Percentiles rank a stretch among this genome's conserved stretches.
phyloP scores from a whole-genome alignment of 768 basidiomycete genomes.

The Termitomyces sp. region DNA sequence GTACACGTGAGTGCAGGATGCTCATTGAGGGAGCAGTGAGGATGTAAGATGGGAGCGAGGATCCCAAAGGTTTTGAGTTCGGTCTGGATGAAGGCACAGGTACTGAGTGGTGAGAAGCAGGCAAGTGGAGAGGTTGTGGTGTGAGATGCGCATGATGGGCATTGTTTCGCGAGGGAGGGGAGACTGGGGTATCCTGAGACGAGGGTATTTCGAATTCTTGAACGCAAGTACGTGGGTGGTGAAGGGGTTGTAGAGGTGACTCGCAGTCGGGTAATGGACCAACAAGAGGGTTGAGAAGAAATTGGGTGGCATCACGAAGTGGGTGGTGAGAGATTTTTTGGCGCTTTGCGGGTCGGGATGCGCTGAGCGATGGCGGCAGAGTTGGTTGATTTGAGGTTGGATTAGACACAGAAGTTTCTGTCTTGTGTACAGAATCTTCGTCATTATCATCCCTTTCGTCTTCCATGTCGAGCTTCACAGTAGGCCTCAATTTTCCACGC shows the following conservation, averaged over 20 bases:
- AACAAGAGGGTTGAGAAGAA: constrained; percentile 55
- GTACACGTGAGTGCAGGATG: constrained; percentile 19
- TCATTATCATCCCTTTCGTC: constrained; percentile 19
- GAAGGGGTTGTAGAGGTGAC: constrained; percentile 6
- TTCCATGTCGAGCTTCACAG: constrained; percentile 32
- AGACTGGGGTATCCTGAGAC: neutral
- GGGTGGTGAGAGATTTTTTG: constrained; percentile 15
- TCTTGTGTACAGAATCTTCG: neutral
- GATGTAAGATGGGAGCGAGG: constrained; percentile 34
- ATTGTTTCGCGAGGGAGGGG: constrained; percentile 3
- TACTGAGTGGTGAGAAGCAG: neutral
- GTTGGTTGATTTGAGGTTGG: neutral
- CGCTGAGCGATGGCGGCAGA: neutral
- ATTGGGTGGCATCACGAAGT: constrained; percentile 43
- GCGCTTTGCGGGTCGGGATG: constrained; percentile 9
- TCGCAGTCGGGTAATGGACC: constrained; percentile 18
- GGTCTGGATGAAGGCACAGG: neutral
- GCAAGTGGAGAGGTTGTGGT: neutral
- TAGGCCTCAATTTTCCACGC: constrained; percentile 33
- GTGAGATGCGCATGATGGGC: neutral
- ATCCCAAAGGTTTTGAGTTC: neutral
- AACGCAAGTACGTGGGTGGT: neutral
- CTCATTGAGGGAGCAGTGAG: constrained; percentile 35
- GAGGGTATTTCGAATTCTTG: neutral
- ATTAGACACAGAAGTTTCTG: neutral